phyloP scores from a whole-genome alignment of 495 filamentous ascomycete genomes.

The Aspergillus sclerotiicarbonarius region DNA sequence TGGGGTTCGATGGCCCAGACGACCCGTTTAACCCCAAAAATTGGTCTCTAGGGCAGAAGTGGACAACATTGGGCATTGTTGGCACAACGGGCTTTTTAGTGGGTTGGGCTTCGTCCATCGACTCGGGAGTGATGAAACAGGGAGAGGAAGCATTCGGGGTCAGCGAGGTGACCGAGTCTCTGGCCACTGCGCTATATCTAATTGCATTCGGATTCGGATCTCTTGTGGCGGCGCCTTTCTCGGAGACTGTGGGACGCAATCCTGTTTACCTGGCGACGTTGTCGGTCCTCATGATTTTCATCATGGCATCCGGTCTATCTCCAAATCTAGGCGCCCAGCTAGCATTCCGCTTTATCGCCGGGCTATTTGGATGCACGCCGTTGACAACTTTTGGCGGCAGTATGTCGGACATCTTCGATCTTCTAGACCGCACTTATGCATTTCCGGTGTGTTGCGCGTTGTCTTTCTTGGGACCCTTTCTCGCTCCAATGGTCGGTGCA shows the following conservation, averaged over 20 bases:
- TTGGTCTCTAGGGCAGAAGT: too few relatives aligned
- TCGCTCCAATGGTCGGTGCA: constrained; percentile 44
- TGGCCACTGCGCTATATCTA: constrained; percentile 20
- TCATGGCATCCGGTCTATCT: constrained; percentile 45
- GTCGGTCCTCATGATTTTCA: constrained; percentile 43
- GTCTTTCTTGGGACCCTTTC: constrained; percentile 36
- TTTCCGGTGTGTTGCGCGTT: constrained; percentile 41
- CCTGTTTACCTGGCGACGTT: constrained; percentile 53
- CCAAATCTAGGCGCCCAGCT: constrained; percentile 44
- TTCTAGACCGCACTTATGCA: constrained; percentile 38
- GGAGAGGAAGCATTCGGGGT: constrained; percentile 8
- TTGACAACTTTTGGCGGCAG: constrained; percentile 45
- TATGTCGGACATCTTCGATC: constrained; percentile 43
- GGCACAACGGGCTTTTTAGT: too few relatives aligned
- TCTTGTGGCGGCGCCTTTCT: constrained; percentile 46
- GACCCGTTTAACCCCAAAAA: too few relatives aligned
- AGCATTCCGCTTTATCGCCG: constrained; percentile 45
- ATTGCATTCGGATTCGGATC: constrained; percentile 48
- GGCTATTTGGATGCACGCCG: constrained; percentile 45
- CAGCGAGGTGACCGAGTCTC: constrained; percentile 6
- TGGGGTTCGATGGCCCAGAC: too few relatives aligned
- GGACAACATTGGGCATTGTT: too few relatives aligned
- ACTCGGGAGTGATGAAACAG: neutral
- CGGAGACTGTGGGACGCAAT: constrained; percentile 56
- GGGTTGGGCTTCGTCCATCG: too few relatives aligned